Evolutionary conservation across 2,329 filamentous ascomycete genomes (phyloP).

Genomic region (Alternaria alternata): DNA sequence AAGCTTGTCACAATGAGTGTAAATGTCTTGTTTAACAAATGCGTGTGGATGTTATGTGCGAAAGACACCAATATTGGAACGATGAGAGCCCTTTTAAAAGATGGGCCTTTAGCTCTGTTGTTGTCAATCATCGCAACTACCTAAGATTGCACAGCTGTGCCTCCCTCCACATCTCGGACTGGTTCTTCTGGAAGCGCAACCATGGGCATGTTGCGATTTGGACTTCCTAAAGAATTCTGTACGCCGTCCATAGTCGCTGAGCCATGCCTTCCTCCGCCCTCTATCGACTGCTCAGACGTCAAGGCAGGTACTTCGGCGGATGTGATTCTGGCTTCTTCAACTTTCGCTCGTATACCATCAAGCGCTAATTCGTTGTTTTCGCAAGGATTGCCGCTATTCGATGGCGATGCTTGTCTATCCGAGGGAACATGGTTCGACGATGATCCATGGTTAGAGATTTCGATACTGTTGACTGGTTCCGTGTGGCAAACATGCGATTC

Average conservation of each 20-base stretch:
- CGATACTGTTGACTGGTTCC: slow-evolving; percentile 8
- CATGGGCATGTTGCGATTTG: slow-evolving; percentile 52
- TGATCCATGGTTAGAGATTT: neutral
- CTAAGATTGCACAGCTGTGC: slow-evolving; percentile 27
- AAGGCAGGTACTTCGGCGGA: slow-evolving; percentile 19
- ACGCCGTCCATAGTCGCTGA: slow-evolving; percentile 20
- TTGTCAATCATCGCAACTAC: slow-evolving; percentile 7
- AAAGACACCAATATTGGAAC: neutral
- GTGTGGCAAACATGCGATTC: neutral
- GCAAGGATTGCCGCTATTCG: slow-evolving; percentile 19
- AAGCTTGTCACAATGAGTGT: neutral
- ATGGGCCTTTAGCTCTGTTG: slow-evolving; percentile 4
- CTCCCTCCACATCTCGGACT: slow-evolving; percentile 51
- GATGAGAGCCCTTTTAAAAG: neutral
- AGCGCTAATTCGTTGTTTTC: slow-evolving; percentile 37
- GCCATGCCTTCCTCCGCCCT: slow-evolving; percentile 2
- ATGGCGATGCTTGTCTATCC: slow-evolving; percentile 2
- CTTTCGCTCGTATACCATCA: slow-evolving; percentile 32
- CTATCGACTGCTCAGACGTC: slow-evolving; percentile 8
- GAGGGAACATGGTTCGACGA: slow-evolving; percentile 4
- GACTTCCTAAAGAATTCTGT: slow-evolving; percentile 32
- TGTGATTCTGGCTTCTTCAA: slow-evolving; percentile 26
- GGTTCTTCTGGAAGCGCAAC: slow-evolving; percentile 54
- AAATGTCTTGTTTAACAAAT: neutral
- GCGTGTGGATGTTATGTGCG: neutral